Evolutionary conservation across 1,284 basidiomycete species (phyloP), one percentile per base, ranked within the genome.

Genomic region (Sphaerobolus stellatus): DNA sequence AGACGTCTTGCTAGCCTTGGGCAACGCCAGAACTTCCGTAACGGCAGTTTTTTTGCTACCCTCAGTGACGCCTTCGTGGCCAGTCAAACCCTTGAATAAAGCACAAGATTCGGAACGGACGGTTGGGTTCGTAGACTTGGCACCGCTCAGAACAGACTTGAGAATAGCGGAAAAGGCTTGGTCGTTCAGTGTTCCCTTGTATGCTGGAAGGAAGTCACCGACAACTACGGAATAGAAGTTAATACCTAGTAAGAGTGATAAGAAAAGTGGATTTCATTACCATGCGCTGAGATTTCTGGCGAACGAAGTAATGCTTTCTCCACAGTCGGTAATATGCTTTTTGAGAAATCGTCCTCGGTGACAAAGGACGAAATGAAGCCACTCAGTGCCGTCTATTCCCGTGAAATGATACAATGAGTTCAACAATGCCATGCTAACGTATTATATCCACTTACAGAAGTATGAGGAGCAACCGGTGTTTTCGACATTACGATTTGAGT

Each of bases 1-100:
- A 0, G 86, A 75, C 0, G 92, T 91, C 74, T 96, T 98, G 29
- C 92, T 88, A 0, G 84, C 71, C 64, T 89, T 87, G 4, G 92
- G 88, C 0, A 92, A 77, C 14, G 75, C 72, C 13, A 94, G 74
- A 2, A 94, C 70, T 59, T 94, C 91, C 9, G 76, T 70, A 2
- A 82, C 79, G 4, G 80, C 78, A 3, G 78, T 61, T 52, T 78
- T 76, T 11, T 73, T 52, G 60, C 74, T 68, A 14, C 71, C 65
- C 4, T 70, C 60, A 16, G 69, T 60, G 8, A 58, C 61, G 45
- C 31, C 66, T 58, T 64, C 64, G 25, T 71, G 72, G 25, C 66
- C 56, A 4, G 83, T 64, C 45, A 90, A 62, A 7, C 80, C 75
- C 50, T 75, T 74, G 74, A 93, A 88, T 5, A 96, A 73, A 72